Percentiles rank a stretch among this genome's conserved stretches.
Evolutionary conservation across 2,329 filamentous ascomycete genomes (phyloP).

Genomic region (Aspergillus versicolor): DNA sequence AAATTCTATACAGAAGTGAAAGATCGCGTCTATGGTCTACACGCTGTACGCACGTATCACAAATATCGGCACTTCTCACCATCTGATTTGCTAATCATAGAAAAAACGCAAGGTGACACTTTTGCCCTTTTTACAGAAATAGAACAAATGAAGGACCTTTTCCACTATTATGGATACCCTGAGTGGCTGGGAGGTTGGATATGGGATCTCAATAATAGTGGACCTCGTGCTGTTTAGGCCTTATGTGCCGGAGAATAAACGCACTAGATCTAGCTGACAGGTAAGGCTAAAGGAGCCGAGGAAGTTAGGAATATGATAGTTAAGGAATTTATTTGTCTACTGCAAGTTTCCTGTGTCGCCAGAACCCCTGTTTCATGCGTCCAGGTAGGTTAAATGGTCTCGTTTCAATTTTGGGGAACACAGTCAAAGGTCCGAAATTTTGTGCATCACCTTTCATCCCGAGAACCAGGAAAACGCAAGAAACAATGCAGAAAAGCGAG

Average conservation of each 20-base stretch:
- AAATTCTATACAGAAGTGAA: constrained; percentile 8
- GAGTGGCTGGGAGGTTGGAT: constrained; percentile 11
- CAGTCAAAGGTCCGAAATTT: neutral
- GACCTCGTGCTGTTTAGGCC: constrained; percentile 15
- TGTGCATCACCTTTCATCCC: neutral
- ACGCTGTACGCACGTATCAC: neutral
- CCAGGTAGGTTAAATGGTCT: neutral
- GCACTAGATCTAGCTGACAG: constrained; percentile 16
- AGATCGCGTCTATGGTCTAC: neutral
- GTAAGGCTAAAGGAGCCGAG: neutral
- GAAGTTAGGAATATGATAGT: neutral
- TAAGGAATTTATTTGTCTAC: neutral
- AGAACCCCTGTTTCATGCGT: neutral
- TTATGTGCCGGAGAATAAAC: constrained; percentile 17
- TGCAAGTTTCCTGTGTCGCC: neutral
- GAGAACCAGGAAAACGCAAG: neutral
- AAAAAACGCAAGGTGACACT: neutral
- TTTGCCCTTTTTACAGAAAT: neutral
- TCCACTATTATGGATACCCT: neutral
- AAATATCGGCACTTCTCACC: constrained; percentile 6
- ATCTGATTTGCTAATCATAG: constrained; percentile 9
- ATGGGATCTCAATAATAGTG: constrained; percentile 11
- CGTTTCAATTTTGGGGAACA: neutral
- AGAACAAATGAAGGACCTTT: constrained; percentile 13
- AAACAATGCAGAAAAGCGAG: neutral